These are phyloP conservation scores for Scenedesmus sp. DNA, from an alignment of 163 green algal species.

Conservation along the genomic window DNA sequence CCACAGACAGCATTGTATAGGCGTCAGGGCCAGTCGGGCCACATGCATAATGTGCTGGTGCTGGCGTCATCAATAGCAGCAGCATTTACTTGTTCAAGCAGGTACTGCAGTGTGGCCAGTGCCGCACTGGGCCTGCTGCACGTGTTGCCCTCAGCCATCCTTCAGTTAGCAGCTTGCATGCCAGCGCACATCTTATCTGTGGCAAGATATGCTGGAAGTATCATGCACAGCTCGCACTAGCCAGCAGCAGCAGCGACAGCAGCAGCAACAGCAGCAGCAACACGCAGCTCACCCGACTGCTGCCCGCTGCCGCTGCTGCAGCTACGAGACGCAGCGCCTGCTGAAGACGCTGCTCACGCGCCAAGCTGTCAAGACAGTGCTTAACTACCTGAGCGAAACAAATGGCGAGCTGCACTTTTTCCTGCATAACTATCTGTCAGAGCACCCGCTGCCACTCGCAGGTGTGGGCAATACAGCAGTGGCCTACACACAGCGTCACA, in stretches of 20 bases:
- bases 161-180: not conserved
- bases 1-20: not conserved
- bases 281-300: not conserved
- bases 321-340: conserved; percentile 39
- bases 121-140: not conserved
- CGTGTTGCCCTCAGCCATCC: not conserved
- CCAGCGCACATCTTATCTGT: not conserved
- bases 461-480: not conserved
- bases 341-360: conserved; percentile 30
- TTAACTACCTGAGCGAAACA: conserved; percentile 65
- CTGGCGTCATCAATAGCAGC: not conserved
- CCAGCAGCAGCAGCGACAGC: not conserved
- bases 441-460: conserved; percentile 56
- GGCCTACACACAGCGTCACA: not conserved
- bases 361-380: conserved; percentile 45
- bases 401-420: conserved; percentile 65
- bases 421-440: conserved; percentile 63
- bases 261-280: not conserved
- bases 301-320: not conserved
- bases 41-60: not conserved
- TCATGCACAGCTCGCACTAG: not conserved
- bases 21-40: not conserved
- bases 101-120: not conserved
- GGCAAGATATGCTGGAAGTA: not conserved
- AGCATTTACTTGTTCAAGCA: not conserved